Conservation (phyloP, 768 basidiomycete species). For the Rubroboletus satanas region DNA sequence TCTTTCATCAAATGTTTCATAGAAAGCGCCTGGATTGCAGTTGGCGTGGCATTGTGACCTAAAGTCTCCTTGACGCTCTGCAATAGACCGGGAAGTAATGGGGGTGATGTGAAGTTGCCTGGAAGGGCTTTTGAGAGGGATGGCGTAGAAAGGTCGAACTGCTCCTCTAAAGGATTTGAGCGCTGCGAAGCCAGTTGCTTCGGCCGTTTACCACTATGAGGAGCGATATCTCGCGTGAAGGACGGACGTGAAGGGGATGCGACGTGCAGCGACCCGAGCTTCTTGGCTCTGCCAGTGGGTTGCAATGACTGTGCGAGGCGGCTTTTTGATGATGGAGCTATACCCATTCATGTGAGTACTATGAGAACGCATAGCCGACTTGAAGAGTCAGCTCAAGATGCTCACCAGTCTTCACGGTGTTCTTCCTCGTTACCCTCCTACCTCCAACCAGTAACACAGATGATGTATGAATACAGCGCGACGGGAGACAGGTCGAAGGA, state of each 20-base stretch:
- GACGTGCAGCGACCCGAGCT: constrained; percentile 25
- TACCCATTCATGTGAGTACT: not conserved
- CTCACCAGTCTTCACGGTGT: constrained; percentile 14
- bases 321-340: constrained; percentile 23
- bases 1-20: constrained; percentile 56
- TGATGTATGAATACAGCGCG: constrained; percentile 11
- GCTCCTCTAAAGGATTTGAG: constrained; percentile 30
- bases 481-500: not conserved
- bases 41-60: constrained; percentile 56
- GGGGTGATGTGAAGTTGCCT: constrained; percentile 57
- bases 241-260: constrained; percentile 17
- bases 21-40: constrained; percentile 75
- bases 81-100: constrained; percentile 63
- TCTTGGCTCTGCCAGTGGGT: constrained; percentile 25
- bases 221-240: constrained; percentile 15
- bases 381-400: not conserved
- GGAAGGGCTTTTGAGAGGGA: constrained; percentile 31
- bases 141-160: constrained; percentile 35
- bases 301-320: constrained; percentile 29
- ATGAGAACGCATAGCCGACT: not conserved
- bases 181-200: not conserved
- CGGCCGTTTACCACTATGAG: constrained; percentile 17
- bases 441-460: constrained; percentile 5
- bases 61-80: constrained; percentile 54
- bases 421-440: constrained; percentile 14